Evolutionary conservation across 2,329 filamentous ascomycete species (phyloP), one percentile per base, ranked within the genome.

Genomic region (Rachicladosporium sp.): DNA sequence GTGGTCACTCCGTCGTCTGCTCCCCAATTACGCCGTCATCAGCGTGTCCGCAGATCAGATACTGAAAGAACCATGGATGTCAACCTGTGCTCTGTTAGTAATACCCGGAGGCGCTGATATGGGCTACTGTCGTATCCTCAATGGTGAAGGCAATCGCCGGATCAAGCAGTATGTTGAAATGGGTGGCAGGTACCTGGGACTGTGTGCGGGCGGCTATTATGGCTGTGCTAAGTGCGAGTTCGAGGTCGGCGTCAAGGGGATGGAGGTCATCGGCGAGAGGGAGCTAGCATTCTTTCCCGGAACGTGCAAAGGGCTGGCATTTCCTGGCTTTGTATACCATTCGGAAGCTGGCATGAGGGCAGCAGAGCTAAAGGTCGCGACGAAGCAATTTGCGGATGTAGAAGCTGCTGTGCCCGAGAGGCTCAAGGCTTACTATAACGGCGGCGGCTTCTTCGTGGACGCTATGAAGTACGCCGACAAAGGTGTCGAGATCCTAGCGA

Each of bases 191-290:
- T 98, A 91, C 56, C 71, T 98, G 2, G 91, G 91, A 1, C 80
- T 98, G 52, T 98, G 91, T 57, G 91, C 91, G 2, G 91, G 91
- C 4, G 91, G 82, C 8, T 98, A 98, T 63, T 98, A 94, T 53
- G 91, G 82, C 13, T 78, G 73, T 48, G 68, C 71, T 31, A 72
- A 70, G 46, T 95, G 89, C 56, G 91, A 98, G 59, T 98, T 96
- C 47, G 89, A 96, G 63, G 79, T 91, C 9, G 86, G 87, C 2
- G 78, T 91, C 55, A 73, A 72, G 48, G 71, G 73, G 2, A 73
- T 96, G 64, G 85, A 93, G 56, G 89, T 98, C 3, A 66, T 93
- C 23, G 91, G 91, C 0, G 71, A 78, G 35, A 72, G 91, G 31
- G 91, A 98, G 58, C 67, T 98, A 37, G 80, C 67, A 0, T 95